Conservation (phyloP, 2,329 filamentous ascomycete genomes). For the Xylaria sp. region DNA sequence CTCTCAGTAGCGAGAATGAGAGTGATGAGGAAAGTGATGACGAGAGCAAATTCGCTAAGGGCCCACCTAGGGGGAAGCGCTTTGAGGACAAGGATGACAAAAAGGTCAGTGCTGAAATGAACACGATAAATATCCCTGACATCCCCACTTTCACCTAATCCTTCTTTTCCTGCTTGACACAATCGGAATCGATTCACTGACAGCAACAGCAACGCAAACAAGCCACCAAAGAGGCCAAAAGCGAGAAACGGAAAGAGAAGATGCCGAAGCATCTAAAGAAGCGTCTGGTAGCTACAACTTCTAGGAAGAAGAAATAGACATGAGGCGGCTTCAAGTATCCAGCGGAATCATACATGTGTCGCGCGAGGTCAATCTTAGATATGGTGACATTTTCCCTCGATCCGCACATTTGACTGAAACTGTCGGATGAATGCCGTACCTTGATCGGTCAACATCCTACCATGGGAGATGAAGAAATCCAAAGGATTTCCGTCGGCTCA, state of each 20-base stretch:
- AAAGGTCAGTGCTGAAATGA: slow-evolving; percentile 61
- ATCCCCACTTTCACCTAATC: slow-evolving; percentile 9
- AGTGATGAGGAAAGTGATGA: slow-evolving; percentile 55
- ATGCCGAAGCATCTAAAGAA: slow-evolving; percentile 98
- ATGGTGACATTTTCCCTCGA: slow-evolving; percentile 1
- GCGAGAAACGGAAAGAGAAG: slow-evolving; percentile 92
- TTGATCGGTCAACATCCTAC: not conserved
- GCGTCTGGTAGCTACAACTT: slow-evolving; percentile 74
- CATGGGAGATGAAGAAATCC: not conserved
- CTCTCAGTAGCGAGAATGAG: slow-evolving; percentile 57
- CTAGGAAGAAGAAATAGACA: slow-evolving; percentile 70
- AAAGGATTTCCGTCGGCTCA: not conserved
- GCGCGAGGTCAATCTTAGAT: not conserved
- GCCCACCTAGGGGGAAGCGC: slow-evolving; percentile 79
- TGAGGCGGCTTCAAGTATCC: slow-evolving; percentile 1
- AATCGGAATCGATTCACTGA: slow-evolving; percentile 24
- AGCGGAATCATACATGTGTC: not conserved
- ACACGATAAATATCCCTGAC: not conserved
- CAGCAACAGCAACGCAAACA: slow-evolving; percentile 73
- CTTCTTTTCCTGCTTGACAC: not conserved
- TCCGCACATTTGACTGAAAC: not conserved
- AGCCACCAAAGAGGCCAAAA: slow-evolving; percentile 93
- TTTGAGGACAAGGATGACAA: slow-evolving; percentile 94
- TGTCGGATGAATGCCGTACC: not conserved
- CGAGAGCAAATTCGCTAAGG: slow-evolving; percentile 71